Base-by-base conservation (phyloP, 306 rosid genomes). In the Glycine tomentella region DNA sequence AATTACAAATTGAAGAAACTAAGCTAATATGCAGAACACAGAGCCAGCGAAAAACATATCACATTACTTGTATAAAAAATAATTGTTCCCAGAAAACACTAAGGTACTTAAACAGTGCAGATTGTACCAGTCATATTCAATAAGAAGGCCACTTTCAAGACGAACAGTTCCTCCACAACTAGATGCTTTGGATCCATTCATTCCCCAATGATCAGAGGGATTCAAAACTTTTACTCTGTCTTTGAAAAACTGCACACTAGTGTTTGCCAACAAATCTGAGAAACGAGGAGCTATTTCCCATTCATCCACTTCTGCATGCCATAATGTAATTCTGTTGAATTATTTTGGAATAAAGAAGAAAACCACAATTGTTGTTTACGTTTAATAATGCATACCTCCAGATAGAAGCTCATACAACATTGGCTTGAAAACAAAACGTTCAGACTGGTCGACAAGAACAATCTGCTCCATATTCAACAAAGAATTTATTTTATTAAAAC, bases 271-370 rank as follows among this genome's bases (percentile, higher is more conserved):
- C 88, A 95, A 86, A 73, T 95, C 97, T 0, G 86, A 88, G 88
- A 95, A 95, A 68, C 93, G 94, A 67, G 99, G 99, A 77, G 99
- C 97, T 83, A 95, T 93, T 86, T 95, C 97, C 99, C 99, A 95
- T 83, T 88, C 92, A 42, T 95, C 99, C 59, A 95, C 99, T 84
- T 95, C 99, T 93, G 88, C 58, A 83, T 50, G 34, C 46, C 81
- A 85, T 56, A 70, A 72, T 44, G 76, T 46, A 69, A 70, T 74
- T 70, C 70, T 66, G 72, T n/a, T 61, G 34, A 85, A 84, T 65
- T 62, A 80, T 59, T 31, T 76, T n/a, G 53, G 12, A 81, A 61
- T 40, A 53, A 42, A 75, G 10, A 78, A 69, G 42, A 66, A 81
- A 68, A 69, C 3, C n/a, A 20, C 57, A 80, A 44, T 36, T 49